Conservation (phyloP, 176 grass and related monocot genomes). For the Hordeum marinum region DNA sequence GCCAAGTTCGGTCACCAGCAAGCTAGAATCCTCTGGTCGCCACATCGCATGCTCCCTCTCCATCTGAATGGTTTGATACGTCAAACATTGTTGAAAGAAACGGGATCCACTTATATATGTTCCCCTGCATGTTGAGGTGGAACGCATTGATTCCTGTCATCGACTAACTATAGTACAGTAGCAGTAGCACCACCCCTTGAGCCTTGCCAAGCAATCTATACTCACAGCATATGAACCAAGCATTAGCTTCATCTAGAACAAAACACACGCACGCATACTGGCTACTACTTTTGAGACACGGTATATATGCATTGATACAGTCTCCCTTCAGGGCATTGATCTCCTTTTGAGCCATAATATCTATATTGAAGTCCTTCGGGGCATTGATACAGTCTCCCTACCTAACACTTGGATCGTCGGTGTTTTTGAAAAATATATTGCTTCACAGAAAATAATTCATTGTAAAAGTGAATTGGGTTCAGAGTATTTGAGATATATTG, state of each 20-base stretch:
- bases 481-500: background rate
- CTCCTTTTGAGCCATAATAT: background rate
- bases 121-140: constrained; percentile 7
- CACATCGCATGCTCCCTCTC: background rate
- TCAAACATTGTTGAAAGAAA: constrained; percentile 8
- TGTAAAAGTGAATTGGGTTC: background rate
- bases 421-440: background rate
- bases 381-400: too few species aligned
- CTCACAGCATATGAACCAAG: background rate
- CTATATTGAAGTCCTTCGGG: too few species aligned
- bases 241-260: background rate
- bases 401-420: background rate
- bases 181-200: background rate
- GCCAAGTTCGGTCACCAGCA: background rate
- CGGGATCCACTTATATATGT: constrained; percentile 13
- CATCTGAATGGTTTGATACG: background rate
- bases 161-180: background rate
- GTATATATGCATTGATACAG: too few species aligned
- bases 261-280: background rate
- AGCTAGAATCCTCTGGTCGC: constrained; percentile 3
- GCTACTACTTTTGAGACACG: background rate
- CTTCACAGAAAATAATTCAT: background rate
- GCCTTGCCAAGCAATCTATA: background rate
- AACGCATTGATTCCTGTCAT: constrained; percentile 10
- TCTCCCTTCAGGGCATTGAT: background rate